phyloP scores from a whole-genome alignment of 2,329 filamentous ascomycete species.

The Ophiobolus disseminans region DNA sequence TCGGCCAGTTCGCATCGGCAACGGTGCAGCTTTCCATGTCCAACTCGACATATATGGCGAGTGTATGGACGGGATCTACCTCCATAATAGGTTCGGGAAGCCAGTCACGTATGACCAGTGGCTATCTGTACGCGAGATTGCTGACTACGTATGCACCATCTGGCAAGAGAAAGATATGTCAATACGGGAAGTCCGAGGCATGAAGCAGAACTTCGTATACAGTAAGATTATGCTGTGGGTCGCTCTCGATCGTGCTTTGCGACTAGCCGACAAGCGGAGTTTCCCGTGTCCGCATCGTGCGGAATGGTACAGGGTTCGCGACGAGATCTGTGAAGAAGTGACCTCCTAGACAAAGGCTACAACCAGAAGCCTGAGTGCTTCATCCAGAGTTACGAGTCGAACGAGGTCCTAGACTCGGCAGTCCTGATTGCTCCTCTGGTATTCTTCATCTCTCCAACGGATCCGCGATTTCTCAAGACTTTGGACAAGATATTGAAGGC shows the following conservation, averaged over 20 bases:
- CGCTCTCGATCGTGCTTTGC: conserved; percentile 76
- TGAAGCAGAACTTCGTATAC: conserved; percentile 79
- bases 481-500: conserved; percentile 74
- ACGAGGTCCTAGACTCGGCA: conserved; percentile 73
- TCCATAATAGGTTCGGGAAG: conserved; percentile 81
- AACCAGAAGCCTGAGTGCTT: conserved; percentile 74
- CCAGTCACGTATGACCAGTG: conserved; percentile 78
- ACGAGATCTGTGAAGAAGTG: conserved; percentile 74
- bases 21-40: conserved; percentile 76
- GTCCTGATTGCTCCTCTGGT: conserved; percentile 79
- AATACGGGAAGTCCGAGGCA: conserved; percentile 81
- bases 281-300: conserved; percentile 74
- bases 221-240: conserved; percentile 88
- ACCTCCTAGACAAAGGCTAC: conserved; percentile 83
- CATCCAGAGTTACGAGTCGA: conserved; percentile 77
- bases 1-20: conserved; percentile 76
- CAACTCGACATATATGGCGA: conserved; percentile 84
- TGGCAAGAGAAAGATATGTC: conserved; percentile 75
- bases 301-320: conserved; percentile 71
- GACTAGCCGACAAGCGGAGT: conserved; percentile 76
- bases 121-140: conserved; percentile 72
- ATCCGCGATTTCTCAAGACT: conserved; percentile 76
- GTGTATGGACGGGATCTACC: conserved; percentile 77
- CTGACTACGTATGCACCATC: conserved; percentile 73
- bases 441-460: conserved; percentile 80